Evolutionary conservation across 129 eudicot species (phyloP).

Genomic region (Dittrichia graveolens): DNA sequence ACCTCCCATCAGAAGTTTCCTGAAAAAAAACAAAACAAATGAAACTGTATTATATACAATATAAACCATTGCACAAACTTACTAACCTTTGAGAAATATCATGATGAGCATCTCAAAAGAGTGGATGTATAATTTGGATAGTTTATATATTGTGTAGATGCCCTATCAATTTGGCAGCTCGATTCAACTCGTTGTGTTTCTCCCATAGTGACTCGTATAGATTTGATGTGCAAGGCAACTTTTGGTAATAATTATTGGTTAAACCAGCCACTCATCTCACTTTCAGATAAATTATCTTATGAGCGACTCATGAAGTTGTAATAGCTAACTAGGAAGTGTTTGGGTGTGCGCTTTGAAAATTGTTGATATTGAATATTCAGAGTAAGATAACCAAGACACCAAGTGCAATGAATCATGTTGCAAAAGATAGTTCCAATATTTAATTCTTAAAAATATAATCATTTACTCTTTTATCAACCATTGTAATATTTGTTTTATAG

Average conservation of each 20-base stretch:
- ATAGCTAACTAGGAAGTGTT: background rate
- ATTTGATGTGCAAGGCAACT: constrained; percentile 2
- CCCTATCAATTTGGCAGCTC: constrained; percentile 1
- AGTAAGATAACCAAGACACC: background rate
- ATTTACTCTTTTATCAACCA: background rate
- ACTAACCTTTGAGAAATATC: background rate
- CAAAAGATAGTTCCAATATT: background rate
- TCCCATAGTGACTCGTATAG: background rate
- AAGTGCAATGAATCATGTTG: background rate
- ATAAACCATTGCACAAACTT: background rate
- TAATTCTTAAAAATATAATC: background rate
- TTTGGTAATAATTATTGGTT: background rate
- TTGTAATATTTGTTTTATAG: background rate
- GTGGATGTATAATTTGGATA: background rate
- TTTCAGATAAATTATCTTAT: background rate
- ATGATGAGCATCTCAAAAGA: constrained; percentile 1
- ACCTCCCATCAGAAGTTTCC: constrained; percentile 82
- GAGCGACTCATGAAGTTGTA: background rate
- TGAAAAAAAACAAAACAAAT: constrained; percentile 20
- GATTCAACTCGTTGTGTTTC: constrained; percentile 1
- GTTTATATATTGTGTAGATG: background rate
- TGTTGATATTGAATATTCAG: background rate
- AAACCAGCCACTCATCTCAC: background rate
- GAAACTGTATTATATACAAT: background rate
- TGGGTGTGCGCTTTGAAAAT: background rate